Evolutionary conservation across 768 basidiomycete species (phyloP).

Genomic region (Amanita polypyramis): DNA sequence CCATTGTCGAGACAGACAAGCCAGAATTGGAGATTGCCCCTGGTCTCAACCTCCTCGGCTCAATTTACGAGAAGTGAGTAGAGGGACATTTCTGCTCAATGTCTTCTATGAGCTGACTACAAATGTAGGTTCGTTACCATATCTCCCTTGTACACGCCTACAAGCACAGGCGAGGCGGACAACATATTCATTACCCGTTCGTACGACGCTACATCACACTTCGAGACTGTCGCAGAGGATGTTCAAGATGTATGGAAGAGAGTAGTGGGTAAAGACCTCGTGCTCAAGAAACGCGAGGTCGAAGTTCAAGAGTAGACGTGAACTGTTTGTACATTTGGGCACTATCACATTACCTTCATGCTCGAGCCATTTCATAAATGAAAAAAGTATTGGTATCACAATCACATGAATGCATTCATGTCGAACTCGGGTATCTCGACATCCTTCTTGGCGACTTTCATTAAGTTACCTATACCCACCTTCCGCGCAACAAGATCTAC

Average conservation of each 20-base stretch:
- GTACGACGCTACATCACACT: conserved; percentile 98
- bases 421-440: conserved; percentile 81
- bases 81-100: neutral
- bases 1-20: conserved; percentile 89
- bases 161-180: conserved; percentile 69
- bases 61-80: conserved; percentile 86
- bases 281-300: conserved; percentile 80
- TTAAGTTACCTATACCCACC: conserved; percentile 69
- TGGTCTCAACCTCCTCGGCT: conserved; percentile 83
- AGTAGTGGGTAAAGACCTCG: conserved; percentile 65
- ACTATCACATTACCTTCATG: conserved; percentile 1
- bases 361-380: neutral
- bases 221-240: conserved; percentile 97
- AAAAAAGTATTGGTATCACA: neutral
- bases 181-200: conserved; percentile 96
- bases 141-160: conserved; percentile 82
- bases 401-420: conserved; percentile 61
- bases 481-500: conserved; percentile 55
- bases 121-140: conserved; percentile 76
- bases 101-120: neutral
- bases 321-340: neutral
- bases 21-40: conserved; percentile 92
- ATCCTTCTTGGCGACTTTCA: conserved; percentile 89
- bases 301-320: conserved; percentile 40
- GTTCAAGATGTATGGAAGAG: conserved; percentile 95